These are phyloP conservation scores for Hura crepitans DNA, from an alignment of 441 rosid genomes.

Conservation along the genomic window DNA sequence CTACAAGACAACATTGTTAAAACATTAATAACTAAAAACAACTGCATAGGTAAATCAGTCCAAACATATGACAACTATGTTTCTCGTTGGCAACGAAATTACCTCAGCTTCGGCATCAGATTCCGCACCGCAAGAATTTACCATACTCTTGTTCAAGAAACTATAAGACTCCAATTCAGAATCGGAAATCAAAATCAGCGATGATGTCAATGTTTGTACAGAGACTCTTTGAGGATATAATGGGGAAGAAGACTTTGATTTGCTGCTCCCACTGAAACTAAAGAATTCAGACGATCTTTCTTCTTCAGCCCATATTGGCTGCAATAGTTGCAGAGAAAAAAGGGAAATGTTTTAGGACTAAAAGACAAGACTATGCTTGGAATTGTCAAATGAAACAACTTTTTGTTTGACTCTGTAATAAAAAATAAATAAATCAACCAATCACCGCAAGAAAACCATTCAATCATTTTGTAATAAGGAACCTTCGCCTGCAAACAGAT, in stretches of 20 bases:
- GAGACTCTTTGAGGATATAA: slow-evolving; percentile 50
- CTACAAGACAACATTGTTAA: slow-evolving; percentile 37
- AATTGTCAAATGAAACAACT: slow-evolving; percentile 12
- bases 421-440: not conserved
- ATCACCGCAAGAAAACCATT: not conserved
- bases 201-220: slow-evolving; percentile 19
- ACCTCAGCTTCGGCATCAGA: slow-evolving; percentile 47
- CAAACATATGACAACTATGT: slow-evolving; percentile 5
- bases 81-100: slow-evolving; percentile 31
- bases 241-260: slow-evolving; percentile 32
- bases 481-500: not conserved
- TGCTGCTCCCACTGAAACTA: slow-evolving; percentile 15
- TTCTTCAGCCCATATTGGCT: slow-evolving; percentile 58
- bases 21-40: slow-evolving; percentile 20
- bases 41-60: slow-evolving; percentile 37
- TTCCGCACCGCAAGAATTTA: slow-evolving; percentile 30
- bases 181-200: slow-evolving; percentile 29
- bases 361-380: not conserved
- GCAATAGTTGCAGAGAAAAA: slow-evolving; percentile 14
- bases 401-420: not conserved
- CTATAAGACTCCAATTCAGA: slow-evolving; percentile 34
- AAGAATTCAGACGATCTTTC: slow-evolving; percentile 38
- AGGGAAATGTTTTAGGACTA: not conserved
- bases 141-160: slow-evolving; percentile 26
- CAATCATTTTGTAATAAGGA: not conserved